A percentile compares a stretch with the other conserved stretches of the same genome.
phyloP scores from a whole-genome alignment of 176 grass and related monocot species.

The Bothriochloa decipiens region DNA sequence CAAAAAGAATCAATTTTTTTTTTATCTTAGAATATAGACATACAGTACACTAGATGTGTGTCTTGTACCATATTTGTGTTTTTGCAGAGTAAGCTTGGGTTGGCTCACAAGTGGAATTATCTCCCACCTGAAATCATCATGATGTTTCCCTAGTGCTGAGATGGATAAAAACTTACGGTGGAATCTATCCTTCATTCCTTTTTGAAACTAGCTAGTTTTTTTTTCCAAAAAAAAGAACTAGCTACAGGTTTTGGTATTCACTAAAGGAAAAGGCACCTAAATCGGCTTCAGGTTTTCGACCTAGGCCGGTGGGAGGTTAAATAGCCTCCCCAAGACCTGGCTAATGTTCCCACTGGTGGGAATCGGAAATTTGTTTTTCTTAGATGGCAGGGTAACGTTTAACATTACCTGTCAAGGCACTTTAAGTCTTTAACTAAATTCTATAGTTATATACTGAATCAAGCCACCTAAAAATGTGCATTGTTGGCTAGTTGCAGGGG shows the following conservation, averaged over 20 bases:
- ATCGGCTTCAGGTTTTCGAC: not conserved
- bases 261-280: not conserved
- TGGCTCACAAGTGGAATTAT: constrained; percentile 1
- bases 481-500: not conserved
- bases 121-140: constrained; percentile 28
- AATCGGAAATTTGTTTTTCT: not conserved
- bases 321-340: not conserved
- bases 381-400: constrained; percentile 2
- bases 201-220: too few species aligned
- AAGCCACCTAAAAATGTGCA: not conserved
- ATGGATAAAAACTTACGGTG: too few species aligned
- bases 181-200: not conserved
- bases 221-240: too few species aligned
- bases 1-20: not conserved
- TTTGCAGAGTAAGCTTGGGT: constrained; percentile 8
- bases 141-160: constrained; percentile 34
- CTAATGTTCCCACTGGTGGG: not conserved
- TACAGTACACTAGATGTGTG: constrained; percentile 17
- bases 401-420: not conserved
- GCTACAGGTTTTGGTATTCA: too few species aligned
- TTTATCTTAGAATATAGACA: not conserved
- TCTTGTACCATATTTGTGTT: constrained; percentile 16
- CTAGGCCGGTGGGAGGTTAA: not conserved
- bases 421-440: constrained; percentile 25
- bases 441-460: not conserved